phyloP scores from a whole-genome alignment of 148 eudicot species.

The Rhododendron griersonianum region DNA sequence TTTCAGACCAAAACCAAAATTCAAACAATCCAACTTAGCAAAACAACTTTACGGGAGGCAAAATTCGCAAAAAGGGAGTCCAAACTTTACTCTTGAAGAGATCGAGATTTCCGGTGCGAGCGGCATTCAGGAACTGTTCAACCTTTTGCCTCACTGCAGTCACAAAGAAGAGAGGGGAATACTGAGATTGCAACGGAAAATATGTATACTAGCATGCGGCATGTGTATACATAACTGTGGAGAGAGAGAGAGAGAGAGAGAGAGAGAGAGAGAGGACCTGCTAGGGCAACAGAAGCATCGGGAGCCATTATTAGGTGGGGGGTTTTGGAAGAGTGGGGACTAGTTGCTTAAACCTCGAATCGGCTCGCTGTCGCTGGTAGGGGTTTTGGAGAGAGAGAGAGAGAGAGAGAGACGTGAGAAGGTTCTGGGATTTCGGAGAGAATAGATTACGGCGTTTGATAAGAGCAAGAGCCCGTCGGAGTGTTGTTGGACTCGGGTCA shows the following conservation, averaged over 20 bases:
- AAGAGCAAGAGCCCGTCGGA: background rate
- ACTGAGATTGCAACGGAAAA: background rate
- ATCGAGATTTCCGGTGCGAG: conserved; percentile 68
- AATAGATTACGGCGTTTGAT: background rate
- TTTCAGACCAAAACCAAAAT: background rate
- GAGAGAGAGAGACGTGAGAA: background rate
- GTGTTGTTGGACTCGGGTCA: background rate
- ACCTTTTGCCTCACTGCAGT: conserved; percentile 66
- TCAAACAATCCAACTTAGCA: background rate
- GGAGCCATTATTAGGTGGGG: conserved; percentile 34
- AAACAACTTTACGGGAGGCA: background rate
- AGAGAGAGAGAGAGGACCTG: conserved; percentile 38
- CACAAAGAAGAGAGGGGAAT: background rate
- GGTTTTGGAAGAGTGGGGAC: background rate
- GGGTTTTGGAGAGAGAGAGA: background rate
- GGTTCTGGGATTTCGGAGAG: background rate
- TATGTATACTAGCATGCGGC: background rate
- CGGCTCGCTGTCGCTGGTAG: background rate
- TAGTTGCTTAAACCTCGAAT: background rate
- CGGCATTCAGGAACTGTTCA: conserved; percentile 72
- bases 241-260: background rate
- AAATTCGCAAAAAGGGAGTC: background rate
- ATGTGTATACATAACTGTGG: background rate
- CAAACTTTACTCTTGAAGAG: conserved; percentile 48
- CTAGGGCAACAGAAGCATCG: conserved; percentile 68